Evolutionary conservation across 768 basidiomycete genomes (phyloP), one percentile per base, ranked within the genome.

Genomic region (Dentipellis sp.): DNA sequence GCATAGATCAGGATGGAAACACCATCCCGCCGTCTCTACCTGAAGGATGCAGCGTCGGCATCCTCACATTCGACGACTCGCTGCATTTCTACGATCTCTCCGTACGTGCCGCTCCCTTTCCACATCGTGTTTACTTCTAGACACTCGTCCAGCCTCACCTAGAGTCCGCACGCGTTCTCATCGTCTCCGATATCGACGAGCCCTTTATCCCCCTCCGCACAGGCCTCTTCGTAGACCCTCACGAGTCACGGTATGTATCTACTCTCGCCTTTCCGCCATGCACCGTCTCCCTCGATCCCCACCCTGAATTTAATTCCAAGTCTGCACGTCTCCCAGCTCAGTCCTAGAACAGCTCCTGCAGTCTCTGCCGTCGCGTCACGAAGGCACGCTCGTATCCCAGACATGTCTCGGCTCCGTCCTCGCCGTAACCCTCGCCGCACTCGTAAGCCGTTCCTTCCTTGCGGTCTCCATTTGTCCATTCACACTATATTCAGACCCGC

Each of bases 181-280:
- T 98, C 46, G 79, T 97, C 9, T 73, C 89, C 1, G 97, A 98
- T 66, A 71, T 98, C 38, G 87, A 92, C n/a, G 97, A 99, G 54
- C 83, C 93, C 17, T 98, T 94, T 69, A 69, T 89, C 1, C 97
- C 97, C 0, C 67, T 92, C 21, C 74, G 74, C 17, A 71, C 75
- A 5, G 87, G 85, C 2, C 73, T 94, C 40, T 88, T 97, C 58
- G 92, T 86, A 10, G 78, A 90, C 57, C 86, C 91, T 12, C 58
- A 64, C 52, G 80, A 85, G 58, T 85, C 83, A 48, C 78, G 84
- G 90, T 92, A 42, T 12, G 56, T 52, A 50, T 22, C 39, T 34
- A 14, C 10, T 39, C 10, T 35, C 47, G 17, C 39, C 37, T 19
- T 11, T 11, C 34, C 23, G 23, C 37, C 35, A 29, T 6, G 40